Evolutionary conservation across 805 yeast species (phyloP), one percentile per base, ranked within the genome.

Genomic region (Priceomyces castillae): DNA sequence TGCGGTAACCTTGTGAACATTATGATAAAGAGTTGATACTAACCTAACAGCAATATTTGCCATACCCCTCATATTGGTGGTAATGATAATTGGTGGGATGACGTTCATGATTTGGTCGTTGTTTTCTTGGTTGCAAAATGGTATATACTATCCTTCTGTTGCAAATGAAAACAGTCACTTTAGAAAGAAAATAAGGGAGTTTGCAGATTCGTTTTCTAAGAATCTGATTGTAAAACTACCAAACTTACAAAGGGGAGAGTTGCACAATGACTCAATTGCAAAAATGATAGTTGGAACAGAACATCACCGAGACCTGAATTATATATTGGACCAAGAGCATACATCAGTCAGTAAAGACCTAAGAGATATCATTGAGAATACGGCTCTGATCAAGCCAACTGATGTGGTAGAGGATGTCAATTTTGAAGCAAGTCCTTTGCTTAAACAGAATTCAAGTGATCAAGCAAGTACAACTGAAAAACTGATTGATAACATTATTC

Each of bases 21-120:
- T 16, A 15, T 23, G n/a, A n/a, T n/a, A n/a, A n/a, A 35, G 14
- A 41, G 15, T 30, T 39, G 15, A 16, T 37, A 31, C 44, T 41
- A 33, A 42, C 47, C 9, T 15, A 17, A 10, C 19, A 46, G 53
- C 49, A 22, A 12, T 47, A 12, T 34, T 48, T 11, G 41, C 43
- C 16, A 36, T 46, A 16, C 54, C 52, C 16, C 33, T 38, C 5
- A 35, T 48, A 26, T 20, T 48, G 22, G 28, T 45, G 9, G n/a
- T 43, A 2, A 41, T 41, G 28, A 45, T 49, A 7, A 40, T 40
- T 11, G 37, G 41, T 10, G 50, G 51, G 3, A 34, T 42, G 9
- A 12, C 43, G 3, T 38, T 37, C n/a, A 14, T 47, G 15, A 22
- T 45, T 14, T 39, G 43, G 11, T 41, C 39, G n/a, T 19, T 45